Conservation (phyloP, 2,329 filamentous ascomycete species). For the Arthrobotrys sinensis region DNA sequence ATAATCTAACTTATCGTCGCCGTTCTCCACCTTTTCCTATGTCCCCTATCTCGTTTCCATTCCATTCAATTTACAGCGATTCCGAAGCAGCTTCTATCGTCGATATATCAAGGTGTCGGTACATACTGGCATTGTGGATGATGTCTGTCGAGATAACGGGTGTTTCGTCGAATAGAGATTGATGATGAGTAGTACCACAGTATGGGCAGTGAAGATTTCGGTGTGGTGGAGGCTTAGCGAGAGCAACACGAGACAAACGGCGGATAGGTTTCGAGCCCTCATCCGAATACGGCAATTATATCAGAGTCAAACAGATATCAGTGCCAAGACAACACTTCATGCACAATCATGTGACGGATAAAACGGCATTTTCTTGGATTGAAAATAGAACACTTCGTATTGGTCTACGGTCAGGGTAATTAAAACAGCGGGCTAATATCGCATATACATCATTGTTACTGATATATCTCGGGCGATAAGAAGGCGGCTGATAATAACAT, state of each 20-base stretch:
- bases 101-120: constrained; percentile 30
- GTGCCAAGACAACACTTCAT: constrained; percentile 7
- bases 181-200: constrained; percentile 22
- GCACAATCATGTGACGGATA: neutral
- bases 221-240: constrained; percentile 45
- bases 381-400: neutral
- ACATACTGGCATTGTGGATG: constrained; percentile 60
- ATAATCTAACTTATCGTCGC: neutral
- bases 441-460: too few relatives aligned
- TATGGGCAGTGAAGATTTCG: constrained; percentile 43
- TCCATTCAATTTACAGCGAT: constrained; percentile 22
- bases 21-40: neutral
- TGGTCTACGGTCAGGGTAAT: neutral
- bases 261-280: constrained; percentile 59
- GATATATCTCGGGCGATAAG: too few relatives aligned
- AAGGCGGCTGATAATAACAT: too few relatives aligned
- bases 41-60: neutral
- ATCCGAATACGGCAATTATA: constrained; percentile 17
- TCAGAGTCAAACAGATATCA: constrained; percentile 12
- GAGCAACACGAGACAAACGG: constrained; percentile 31
- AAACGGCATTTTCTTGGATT: constrained; percentile 9
- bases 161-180: constrained; percentile 32
- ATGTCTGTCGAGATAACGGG: constrained; percentile 23
- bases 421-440: too few relatives aligned
- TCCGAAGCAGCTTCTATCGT: constrained; percentile 34